Evolutionary conservation across 139 green algal species (phyloP).

Genomic region (Zygnema circumcarinatum): DNA sequence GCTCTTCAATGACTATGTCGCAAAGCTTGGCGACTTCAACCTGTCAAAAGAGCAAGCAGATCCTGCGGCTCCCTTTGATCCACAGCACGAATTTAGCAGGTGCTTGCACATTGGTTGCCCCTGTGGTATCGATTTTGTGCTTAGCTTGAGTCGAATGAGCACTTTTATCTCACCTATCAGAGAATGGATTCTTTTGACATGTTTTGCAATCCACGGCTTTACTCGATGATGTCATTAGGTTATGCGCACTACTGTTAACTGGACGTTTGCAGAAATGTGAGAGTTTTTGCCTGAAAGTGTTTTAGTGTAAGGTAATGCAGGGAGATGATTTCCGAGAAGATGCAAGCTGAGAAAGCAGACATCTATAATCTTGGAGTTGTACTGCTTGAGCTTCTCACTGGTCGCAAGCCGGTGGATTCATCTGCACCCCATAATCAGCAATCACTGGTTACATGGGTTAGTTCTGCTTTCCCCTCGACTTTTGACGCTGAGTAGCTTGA

Average conservation of each 20-base stretch:
- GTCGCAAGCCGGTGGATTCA: conserved; percentile 51
- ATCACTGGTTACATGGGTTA: conserved; percentile 58
- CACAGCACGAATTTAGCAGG: conserved; percentile 10
- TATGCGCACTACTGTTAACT: too few relatives aligned
- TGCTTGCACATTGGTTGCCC: not conserved
- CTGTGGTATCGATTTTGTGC: not conserved
- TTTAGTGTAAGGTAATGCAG: too few relatives aligned
- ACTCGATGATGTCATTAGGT: too few relatives aligned
- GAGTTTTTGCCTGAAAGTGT: too few relatives aligned
- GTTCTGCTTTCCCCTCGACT: not conserved
- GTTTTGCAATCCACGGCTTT: too few relatives aligned
- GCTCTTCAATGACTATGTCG: conserved; percentile 44
- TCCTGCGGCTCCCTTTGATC: conserved; percentile 18
- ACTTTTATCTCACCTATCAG: too few relatives aligned
- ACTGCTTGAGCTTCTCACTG: conserved; percentile 55
- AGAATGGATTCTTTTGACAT: too few relatives aligned
- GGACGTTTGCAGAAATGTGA: too few relatives aligned
- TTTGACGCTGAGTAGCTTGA: too few relatives aligned
- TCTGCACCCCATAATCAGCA: conserved; percentile 52
- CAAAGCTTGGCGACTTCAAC: conserved; percentile 58
- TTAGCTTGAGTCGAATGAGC: not conserved
- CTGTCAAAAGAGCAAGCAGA: conserved; percentile 36
- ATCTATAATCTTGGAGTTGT: conserved; percentile 61
- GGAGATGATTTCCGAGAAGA: not conserved
- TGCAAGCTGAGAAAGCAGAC: conserved; percentile 38